Percentiles rank a stretch among this genome's conserved stretches.
These are phyloP conservation scores for Naganishia kalamii DNA, from an alignment of 768 basidiomycete genomes.

Conservation along the genomic window DNA sequence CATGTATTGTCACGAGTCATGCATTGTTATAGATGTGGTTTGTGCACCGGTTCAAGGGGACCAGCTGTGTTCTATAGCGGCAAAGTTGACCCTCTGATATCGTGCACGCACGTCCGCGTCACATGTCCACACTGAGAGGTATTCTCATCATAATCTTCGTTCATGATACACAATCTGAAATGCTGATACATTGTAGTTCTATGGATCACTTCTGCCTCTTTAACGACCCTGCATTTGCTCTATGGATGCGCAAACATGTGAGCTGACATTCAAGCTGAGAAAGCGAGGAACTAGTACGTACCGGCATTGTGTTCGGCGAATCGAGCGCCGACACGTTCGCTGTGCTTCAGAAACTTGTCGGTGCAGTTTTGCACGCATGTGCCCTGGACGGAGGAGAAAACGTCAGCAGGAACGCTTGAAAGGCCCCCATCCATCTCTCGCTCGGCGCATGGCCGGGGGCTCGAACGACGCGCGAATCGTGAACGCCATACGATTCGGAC, in stretches of 20 bases:
- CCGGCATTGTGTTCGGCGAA: constrained; percentile 90
- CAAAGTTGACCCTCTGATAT: neutral
- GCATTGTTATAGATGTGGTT: no score
- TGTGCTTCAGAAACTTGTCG: constrained; percentile 96
- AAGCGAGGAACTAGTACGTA: constrained; percentile 47
- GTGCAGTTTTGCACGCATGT: constrained; percentile 86
- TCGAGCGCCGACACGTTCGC: constrained; percentile 82
- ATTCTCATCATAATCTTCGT: neutral
- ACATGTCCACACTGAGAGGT: neutral
- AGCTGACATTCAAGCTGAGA: neutral
- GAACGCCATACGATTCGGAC: no score
- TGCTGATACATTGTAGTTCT: constrained; percentile 8
- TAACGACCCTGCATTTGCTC: constrained; percentile 17
- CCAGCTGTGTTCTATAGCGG: no score
- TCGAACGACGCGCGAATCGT: no score
- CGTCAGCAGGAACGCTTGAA: neutral
- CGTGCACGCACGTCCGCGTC: neutral
- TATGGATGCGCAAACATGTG: neutral
- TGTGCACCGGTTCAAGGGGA: no score
- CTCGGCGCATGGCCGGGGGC: neutral
- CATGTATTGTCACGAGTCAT: neutral
- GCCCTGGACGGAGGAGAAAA: constrained; percentile 54
- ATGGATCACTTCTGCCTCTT: neutral
- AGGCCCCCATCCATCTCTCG: neutral
- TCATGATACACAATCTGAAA: constrained; percentile 1